These are phyloP conservation scores for Ligustrum vulgare DNA, from an alignment of 257 asterid genomes.

Conservation along the genomic window DNA sequence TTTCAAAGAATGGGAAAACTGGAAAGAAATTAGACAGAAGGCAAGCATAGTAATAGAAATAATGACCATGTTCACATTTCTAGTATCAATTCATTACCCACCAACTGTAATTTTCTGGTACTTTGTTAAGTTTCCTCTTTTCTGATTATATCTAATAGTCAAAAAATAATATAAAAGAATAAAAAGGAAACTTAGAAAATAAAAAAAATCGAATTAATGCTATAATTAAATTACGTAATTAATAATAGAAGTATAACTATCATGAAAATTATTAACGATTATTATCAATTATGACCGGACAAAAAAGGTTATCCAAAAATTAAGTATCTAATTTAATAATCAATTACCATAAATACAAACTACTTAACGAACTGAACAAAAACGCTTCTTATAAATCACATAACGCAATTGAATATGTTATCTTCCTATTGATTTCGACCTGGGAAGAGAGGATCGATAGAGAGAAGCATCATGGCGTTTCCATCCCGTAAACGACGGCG, in stretches of 20 bases:
- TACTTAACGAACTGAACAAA: slow-evolving; percentile 1
- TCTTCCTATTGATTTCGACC: slow-evolving; percentile 30
- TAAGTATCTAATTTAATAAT: slow-evolving; percentile 19
- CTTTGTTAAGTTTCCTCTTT: neutral
- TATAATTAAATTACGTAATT: neutral
- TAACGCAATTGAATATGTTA: slow-evolving; percentile 5
- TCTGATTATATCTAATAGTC: neutral
- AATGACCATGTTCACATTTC: neutral
- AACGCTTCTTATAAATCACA: slow-evolving; percentile 1
- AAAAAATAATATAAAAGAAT: neutral
- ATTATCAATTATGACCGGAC: neutral
- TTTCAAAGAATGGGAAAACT: neutral
- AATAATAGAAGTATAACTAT: neutral
- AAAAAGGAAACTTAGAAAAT: neutral
- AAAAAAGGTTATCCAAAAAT: slow-evolving; percentile 4
- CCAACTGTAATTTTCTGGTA: neutral
- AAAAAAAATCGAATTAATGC: neutral
- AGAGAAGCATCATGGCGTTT: slow-evolving; percentile 36
- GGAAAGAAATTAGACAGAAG: neutral
- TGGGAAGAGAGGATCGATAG: slow-evolving; percentile 39
- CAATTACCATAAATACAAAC: slow-evolving; percentile 11
- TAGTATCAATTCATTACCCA: neutral
- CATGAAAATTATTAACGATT: neutral
- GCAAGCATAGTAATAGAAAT: neutral
- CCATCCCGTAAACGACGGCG: slow-evolving; percentile 62